A percentile compares a stretch with the other conserved stretches of the same genome.
These are phyloP conservation scores for Aspergillus sp. DNA, from an alignment of 2,329 filamentous ascomycete genomes.

Conservation along the genomic window DNA sequence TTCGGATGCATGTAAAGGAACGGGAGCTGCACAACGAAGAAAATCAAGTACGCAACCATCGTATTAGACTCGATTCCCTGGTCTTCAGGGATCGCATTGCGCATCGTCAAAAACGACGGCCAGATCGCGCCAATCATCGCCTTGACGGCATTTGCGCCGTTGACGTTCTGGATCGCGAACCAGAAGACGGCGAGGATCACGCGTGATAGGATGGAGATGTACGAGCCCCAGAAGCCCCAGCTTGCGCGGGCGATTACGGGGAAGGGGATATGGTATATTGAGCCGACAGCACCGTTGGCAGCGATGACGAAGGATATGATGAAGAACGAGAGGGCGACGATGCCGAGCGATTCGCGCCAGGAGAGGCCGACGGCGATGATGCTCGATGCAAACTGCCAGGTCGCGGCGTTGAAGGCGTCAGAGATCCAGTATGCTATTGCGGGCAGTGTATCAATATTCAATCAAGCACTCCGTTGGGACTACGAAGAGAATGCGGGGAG, in stretches of 20 bases:
- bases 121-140: constrained; percentile 56
- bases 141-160: constrained; percentile 56
- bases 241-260: constrained; percentile 56
- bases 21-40: constrained; percentile 47
- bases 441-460: neutral
- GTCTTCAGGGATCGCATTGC: constrained; percentile 39
- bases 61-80: constrained; percentile 48
- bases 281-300: constrained; percentile 57
- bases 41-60: constrained; percentile 47
- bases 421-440: constrained; percentile 51
- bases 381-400: constrained; percentile 54
- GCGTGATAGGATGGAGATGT: constrained; percentile 54
- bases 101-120: constrained; percentile 40
- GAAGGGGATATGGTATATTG: constrained; percentile 55
- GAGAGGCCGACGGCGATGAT: constrained; percentile 54
- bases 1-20: constrained; percentile 47
- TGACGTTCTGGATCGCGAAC: constrained; percentile 67
- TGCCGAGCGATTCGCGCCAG: constrained; percentile 52
- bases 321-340: constrained; percentile 53
- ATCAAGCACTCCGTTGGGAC: too few species aligned
- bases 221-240: constrained; percentile 60
- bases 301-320: constrained; percentile 61
- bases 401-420: constrained; percentile 54
- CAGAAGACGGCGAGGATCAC: constrained; percentile 58
- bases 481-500: neutral